Evolutionary conservation across 2,329 filamentous ascomycete genomes (phyloP), one percentile per base, ranked within the genome.

Genomic region (Xylariales sp.): DNA sequence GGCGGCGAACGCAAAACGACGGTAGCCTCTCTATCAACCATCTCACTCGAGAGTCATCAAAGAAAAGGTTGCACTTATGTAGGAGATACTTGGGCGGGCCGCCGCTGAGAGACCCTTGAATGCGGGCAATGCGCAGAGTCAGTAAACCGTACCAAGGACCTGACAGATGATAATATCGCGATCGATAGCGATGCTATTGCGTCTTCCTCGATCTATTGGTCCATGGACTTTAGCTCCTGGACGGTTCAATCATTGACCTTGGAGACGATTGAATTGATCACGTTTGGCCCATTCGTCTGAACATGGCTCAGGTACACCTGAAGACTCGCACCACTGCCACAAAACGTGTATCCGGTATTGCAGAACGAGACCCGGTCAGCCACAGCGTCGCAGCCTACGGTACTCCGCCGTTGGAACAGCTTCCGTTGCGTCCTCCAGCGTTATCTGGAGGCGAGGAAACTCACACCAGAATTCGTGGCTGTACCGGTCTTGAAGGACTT

Each of bases 401-500:
- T 36, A 32, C 53, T 32, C 10, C 38, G 31, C 5, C 50, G 50
- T 3, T 50, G 46, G 34, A 52, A 52, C 21, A 28, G 36, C 42
- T 44, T 10, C 4, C 14, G 9, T 24, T n/a, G 7, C 12, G 19
- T 12, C 6, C 5, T n/a, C 5, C 24, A 19, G n/a, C 16, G 12
- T 20, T 15, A 19, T 18, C n/a, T 10, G 20, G 15, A 15, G 14
- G 5, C 10, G 15, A 7, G 20, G 28, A 6, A 22, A 36, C 37
- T 36, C 40, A 54, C 50, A 12, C 62, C 62, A 19, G 50, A 44
- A 12, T 48, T 49, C 1, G 51, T 57, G 12, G 58, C 47, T 7
- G 47, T 60, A 19, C 63, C 63, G 5, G 51, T 49, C 35, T 61
- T 51, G 48, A 57, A 59, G 0, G 53, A 14, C 20, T 58, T 51